phyloP scores from a whole-genome alignment of 768 basidiomycete genomes.

The Glaciozyma martinii region DNA sequence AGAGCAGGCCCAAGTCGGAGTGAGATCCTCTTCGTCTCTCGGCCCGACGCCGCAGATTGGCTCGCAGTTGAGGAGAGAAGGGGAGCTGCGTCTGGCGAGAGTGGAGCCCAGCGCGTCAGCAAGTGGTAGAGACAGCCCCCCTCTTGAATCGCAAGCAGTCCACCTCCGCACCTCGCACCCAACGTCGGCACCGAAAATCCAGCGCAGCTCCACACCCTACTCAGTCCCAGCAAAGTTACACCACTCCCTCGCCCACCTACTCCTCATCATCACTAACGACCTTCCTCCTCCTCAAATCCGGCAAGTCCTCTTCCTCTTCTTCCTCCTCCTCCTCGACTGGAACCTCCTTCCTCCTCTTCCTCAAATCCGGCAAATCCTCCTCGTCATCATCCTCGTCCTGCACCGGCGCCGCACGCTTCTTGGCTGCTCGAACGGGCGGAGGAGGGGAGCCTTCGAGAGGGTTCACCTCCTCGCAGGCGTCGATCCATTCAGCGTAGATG shows the following conservation, averaged over 20 bases:
- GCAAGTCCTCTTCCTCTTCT: background rate
- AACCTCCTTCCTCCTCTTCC: background rate
- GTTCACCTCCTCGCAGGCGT: slow-evolving; percentile 27
- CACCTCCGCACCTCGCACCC: too few relatives aligned
- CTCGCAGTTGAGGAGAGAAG: too few relatives aligned
- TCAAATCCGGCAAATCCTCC: background rate
- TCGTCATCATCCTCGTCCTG: slow-evolving; percentile 5
- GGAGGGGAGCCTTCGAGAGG: background rate
- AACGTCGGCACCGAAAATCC: too few relatives aligned
- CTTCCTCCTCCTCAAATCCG: background rate
- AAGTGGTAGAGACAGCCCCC: too few relatives aligned
- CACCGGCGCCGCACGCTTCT: background rate
- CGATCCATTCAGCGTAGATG: slow-evolving; percentile 30
- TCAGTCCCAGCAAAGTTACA: background rate
- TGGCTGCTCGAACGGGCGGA: too few relatives aligned
- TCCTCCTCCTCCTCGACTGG: background rate
- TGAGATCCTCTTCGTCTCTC: too few relatives aligned
- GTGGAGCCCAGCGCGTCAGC: too few relatives aligned
- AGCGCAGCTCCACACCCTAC: too few relatives aligned
- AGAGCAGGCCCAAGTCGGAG: too few relatives aligned
- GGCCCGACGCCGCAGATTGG: too few relatives aligned
- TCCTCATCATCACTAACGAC: background rate
- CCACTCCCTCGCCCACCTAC: background rate
- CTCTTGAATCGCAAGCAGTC: too few relatives aligned
- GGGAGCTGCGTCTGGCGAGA: too few relatives aligned